Conservation (phyloP, 768 basidiomycete species). For the Sporobolomyces roseus region DNA sequence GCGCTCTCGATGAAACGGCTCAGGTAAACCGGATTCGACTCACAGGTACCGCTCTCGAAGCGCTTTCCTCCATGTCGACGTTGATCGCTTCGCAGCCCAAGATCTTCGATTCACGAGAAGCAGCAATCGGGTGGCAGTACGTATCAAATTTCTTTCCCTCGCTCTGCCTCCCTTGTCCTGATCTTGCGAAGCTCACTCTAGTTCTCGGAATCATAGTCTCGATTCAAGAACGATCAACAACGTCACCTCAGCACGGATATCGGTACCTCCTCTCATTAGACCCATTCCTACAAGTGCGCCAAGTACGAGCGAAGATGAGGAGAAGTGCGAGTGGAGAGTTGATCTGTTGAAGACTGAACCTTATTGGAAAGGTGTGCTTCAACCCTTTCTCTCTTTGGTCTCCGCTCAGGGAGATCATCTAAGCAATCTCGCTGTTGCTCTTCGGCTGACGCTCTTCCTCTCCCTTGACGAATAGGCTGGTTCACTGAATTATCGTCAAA, state of each 20-base stretch:
- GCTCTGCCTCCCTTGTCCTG: not conserved
- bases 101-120: conserved; percentile 75
- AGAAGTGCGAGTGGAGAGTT: conserved; percentile 71
- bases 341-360: conserved; percentile 76
- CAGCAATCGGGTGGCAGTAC: conserved; percentile 94
- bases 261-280: conserved; percentile 74
- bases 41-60: conserved; percentile 84
- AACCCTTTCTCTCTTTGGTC: conserved; percentile 5
- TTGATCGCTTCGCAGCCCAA: conserved; percentile 80
- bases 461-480: conserved; percentile 63
- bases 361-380: conserved; percentile 74
- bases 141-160: conserved; percentile 48
- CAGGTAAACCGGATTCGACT: not conserved
- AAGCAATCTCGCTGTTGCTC: not conserved
- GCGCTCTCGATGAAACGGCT: too few relatives aligned
- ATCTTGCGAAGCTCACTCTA: not conserved
- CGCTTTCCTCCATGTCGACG: conserved; percentile 84
- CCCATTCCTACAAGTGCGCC: conserved; percentile 37
- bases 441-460: not conserved
- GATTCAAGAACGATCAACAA: conserved; percentile 79
- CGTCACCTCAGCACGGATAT: conserved; percentile 73
- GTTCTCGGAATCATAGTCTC: conserved; percentile 55
- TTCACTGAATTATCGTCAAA: conserved; percentile 73
- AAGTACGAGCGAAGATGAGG: not conserved
- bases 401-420: not conserved